Percentiles rank a stretch among this genome's conserved stretches.
Conservation (phyloP, 139 green algal genomes). For the Micractinium conductrix region DNA sequence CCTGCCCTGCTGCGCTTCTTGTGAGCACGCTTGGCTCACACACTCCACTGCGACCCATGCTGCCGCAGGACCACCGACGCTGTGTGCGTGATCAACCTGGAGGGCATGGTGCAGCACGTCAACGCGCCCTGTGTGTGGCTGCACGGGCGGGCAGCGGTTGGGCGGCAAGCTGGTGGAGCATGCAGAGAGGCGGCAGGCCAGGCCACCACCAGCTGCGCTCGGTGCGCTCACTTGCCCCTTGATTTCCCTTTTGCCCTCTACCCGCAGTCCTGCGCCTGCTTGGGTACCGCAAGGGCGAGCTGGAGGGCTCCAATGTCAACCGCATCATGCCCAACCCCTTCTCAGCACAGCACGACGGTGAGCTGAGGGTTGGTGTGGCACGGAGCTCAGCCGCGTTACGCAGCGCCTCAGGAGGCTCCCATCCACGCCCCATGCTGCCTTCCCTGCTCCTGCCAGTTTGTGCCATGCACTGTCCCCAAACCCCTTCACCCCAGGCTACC, state of each 20-base stretch:
- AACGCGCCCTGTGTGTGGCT: slow-evolving; percentile 29
- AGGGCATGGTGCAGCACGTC: slow-evolving; percentile 3
- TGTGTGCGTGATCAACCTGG: slow-evolving; percentile 11
- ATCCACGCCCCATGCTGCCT: too few relatives aligned
- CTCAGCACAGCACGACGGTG: slow-evolving; percentile 51
- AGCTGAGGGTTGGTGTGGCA: not conserved
- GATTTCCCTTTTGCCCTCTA: too few relatives aligned
- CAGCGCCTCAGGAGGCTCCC: too few relatives aligned
- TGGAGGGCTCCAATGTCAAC: slow-evolving; percentile 63
- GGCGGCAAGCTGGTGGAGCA: too few relatives aligned
- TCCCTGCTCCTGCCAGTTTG: not conserved
- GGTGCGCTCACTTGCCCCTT: too few relatives aligned
- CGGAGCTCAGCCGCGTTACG: too few relatives aligned
- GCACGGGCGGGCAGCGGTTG: too few relatives aligned
- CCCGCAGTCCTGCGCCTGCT: slow-evolving; percentile 51
- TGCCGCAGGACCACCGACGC: slow-evolving; percentile 2
- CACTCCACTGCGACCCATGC: too few relatives aligned
- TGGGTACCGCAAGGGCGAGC: slow-evolving; percentile 50
- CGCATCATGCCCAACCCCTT: slow-evolving; percentile 63
- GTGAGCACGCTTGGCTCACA: too few relatives aligned
- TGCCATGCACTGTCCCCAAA: not conserved
- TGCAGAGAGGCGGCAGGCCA: too few relatives aligned
- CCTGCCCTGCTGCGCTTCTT: too few relatives aligned
- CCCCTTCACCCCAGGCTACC: slow-evolving; percentile 32
- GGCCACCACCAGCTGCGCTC: too few relatives aligned